Evolutionary conservation across 345 rosid genomes (phyloP), one percentile per base, ranked within the genome.

Genomic region (Dimocarpus longan): DNA sequence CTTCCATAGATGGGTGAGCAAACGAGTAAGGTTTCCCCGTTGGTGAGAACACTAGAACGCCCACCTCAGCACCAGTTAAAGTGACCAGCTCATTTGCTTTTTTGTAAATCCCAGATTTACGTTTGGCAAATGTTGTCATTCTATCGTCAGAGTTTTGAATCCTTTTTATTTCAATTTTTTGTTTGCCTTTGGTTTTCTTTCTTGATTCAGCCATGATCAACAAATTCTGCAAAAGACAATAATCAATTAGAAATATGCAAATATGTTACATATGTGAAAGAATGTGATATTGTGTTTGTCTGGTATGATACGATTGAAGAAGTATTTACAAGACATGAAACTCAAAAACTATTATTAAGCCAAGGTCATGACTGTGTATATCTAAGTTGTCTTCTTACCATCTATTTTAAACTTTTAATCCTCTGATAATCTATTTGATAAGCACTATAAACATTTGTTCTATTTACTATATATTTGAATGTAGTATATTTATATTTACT

Each of bases 1-100:
- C 48, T 7, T 80, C 81, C 7, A 82, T 32, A 7, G 87, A 87
- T 1, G 91, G 89, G 75, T 83, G 76, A 11, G 80, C 84, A 44
- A 81, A 87, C 3, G 86, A 48, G 40, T 70, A 87, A 0, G 88
- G 77, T 48, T 74, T 86, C 32, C 88, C 86, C 0, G 85, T 4
- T 0, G 88, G 83, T 0, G 90, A 85, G 32, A 81, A 86, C 19
- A 80, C 73, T 11, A 83, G 26, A 13, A 88, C 63, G 9, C 65
- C 76, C 0, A 70, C 32, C 28, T 88, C 72, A 6, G 75, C 83
- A 10, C 86, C 82, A 15, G 80, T 82, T 8, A 85, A 16, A 2
- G 86, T 37, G 0, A 79, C 37, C 5, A 88, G 24, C 73, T 89
- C 90, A 39, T 79, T 81, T 28, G 84, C 77, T 46, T 89, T 87